phyloP scores from a whole-genome alignment of 1,284 basidiomycete genomes.

The Leccinum brunneo-olivaceum region DNA sequence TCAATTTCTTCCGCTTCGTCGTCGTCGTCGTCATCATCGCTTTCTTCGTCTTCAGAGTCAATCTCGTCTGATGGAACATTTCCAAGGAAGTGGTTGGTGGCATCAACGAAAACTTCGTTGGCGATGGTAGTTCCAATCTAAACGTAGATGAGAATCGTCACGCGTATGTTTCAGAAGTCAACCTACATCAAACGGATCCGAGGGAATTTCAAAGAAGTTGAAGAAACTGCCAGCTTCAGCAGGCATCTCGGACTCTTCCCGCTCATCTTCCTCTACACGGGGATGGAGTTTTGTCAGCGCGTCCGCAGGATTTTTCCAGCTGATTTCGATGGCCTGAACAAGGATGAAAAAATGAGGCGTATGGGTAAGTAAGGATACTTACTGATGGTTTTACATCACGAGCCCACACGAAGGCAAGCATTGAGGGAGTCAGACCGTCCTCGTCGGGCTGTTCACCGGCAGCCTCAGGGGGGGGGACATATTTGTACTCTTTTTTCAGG shows the following conservation, averaged over 20 bases:
- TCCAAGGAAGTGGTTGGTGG: constrained; percentile 73
- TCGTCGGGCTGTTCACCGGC: constrained; percentile 55
- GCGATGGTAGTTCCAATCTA: constrained; percentile 68
- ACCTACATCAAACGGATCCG: constrained; percentile 65
- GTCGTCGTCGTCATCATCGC: constrained; percentile 60
- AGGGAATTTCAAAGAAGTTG: constrained; percentile 71
- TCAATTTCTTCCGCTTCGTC: constrained; percentile 77
- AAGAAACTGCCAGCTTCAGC: constrained; percentile 80
- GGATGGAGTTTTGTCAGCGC: constrained; percentile 76
- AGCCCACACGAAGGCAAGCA: constrained; percentile 75
- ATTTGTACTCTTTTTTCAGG: constrained; percentile 75
- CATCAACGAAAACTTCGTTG: constrained; percentile 72
- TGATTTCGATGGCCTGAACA: constrained; percentile 54
- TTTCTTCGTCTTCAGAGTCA: constrained; percentile 59
- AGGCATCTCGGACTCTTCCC: constrained; percentile 45
- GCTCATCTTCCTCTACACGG: constrained; percentile 45
- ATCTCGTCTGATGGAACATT: constrained; percentile 49
- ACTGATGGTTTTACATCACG: constrained; percentile 63
- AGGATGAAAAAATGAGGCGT: constrained; percentile 1
- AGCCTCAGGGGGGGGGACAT: constrained; percentile 47
- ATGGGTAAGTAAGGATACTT: constrained; percentile 20
- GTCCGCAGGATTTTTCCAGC: constrained; percentile 78
- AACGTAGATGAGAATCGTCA: constrained; percentile 13
- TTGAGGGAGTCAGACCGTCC: constrained; percentile 65
- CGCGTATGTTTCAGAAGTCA: background rate